Evolutionary conservation across 1,139 yeast genomes (phyloP), one percentile per base, ranked within the genome.

Genomic region (Scheffersomyces lignicola): DNA sequence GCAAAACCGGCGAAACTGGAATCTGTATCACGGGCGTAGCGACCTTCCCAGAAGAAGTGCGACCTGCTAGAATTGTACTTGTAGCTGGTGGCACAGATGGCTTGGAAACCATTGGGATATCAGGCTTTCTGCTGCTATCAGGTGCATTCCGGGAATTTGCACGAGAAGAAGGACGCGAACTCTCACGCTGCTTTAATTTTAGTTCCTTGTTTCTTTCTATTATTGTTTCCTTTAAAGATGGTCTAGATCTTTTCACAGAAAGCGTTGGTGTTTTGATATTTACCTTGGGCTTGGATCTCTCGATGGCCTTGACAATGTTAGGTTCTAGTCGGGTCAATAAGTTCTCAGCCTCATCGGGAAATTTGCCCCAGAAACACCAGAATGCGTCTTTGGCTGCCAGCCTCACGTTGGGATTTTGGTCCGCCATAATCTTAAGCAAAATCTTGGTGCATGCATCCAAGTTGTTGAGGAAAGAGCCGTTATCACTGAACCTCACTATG

Each of bases 361-460:
- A 62, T 24, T 58, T 49, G 6, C 68, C 67, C 45, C 73, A 70
- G 41, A 78, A 75, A 14, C 76, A 67, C 96, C 96, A 89, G 51
- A 76, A 90, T 0, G 89, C 72, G 7, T 68, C 66, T 51, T 96
- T 75, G 62, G 85, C 86, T 0, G 78, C 68, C 48, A 80, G 95
- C 42, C 97, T 72, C 0, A 87, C 97, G 0, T 73, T 66, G 0
- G 94, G 89, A 40, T 85, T 84, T 0, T 96, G 87, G 58, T 92
- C 97, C 1, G 77, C 60, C 2, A 92, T 63, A 22, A 94, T 80
- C 48, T 76, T 81, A 4, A 62, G 46, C 2, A 89, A 54, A 43
- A 80, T 65, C 37, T 69, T 77, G 26, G 70, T 78, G 2, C 81
- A 60, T 1, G 68, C 52, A 3, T 78, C 81, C 3, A 76, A 55